Evolutionary conservation across 805 yeast species (phyloP).

Genomic region (Lachancea sp.): DNA sequence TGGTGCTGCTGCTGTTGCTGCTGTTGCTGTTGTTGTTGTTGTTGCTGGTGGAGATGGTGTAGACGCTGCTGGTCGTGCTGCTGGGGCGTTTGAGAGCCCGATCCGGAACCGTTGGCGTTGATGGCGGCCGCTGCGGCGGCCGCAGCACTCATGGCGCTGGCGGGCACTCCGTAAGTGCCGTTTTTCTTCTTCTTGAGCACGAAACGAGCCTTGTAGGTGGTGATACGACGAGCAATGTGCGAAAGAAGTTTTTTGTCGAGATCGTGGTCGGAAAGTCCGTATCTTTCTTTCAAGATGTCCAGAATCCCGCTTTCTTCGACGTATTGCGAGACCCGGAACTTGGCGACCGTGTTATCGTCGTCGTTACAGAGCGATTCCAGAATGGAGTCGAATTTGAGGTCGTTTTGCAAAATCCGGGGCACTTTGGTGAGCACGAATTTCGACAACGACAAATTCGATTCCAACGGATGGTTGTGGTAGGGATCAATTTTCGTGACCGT

Average conservation of each 20-base stretch:
- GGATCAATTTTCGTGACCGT: constrained; percentile 32
- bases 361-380: constrained; percentile 28
- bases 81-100: constrained; percentile 3
- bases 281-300: constrained; percentile 27
- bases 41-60: not conserved
- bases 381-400: constrained; percentile 30
- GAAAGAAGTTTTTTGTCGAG: constrained; percentile 27
- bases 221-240: constrained; percentile 30
- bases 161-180: constrained; percentile 24
- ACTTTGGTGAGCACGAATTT: constrained; percentile 31
- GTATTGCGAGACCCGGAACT: constrained; percentile 30
- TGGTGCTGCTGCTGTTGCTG: constrained; percentile 1
- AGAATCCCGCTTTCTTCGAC: constrained; percentile 31
- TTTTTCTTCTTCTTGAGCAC: constrained; percentile 30
- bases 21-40: not conserved
- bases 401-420: constrained; percentile 30
- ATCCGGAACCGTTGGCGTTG: constrained; percentile 8
- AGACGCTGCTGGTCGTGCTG: not conserved
- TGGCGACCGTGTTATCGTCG: constrained; percentile 27
- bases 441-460: constrained; percentile 26
- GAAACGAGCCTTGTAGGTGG: constrained; percentile 33
- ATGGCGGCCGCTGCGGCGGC: constrained; percentile 15
- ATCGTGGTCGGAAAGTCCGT: constrained; percentile 27
- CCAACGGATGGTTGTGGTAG: constrained; percentile 32
- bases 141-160: constrained; percentile 10